phyloP scores from a whole-genome alignment of 1,139 yeast genomes.

The Debaryomyces subglobosus region DNA sequence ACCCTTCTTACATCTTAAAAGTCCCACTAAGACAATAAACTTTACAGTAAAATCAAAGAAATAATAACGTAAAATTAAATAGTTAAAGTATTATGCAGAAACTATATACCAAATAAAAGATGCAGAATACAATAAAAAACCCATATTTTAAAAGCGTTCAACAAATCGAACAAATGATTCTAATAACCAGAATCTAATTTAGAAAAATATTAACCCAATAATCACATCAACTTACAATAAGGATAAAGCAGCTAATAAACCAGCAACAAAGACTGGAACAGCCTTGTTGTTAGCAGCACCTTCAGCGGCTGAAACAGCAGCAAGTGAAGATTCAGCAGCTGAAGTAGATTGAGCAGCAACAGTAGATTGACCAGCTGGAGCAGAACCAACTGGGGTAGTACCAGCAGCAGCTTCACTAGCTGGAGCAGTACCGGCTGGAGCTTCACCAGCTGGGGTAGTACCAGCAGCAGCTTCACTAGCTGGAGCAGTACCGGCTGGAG shows the following conservation, averaged over 20 bases:
- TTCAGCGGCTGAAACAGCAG: constrained; percentile 11
- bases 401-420: constrained; percentile 13
- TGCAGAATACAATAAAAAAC: constrained; percentile 5
- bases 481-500: constrained; percentile 12
- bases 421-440: constrained; percentile 12
- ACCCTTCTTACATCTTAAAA: no score
- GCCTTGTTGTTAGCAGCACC: constrained; percentile 14
- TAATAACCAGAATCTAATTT: neutral
- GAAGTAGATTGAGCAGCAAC: constrained; percentile 12
- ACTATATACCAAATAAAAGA: constrained; percentile 5
- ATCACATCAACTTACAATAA: constrained; percentile 11
- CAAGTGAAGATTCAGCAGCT: constrained; percentile 11
- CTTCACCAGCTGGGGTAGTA: constrained; percentile 10
- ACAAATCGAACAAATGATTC: neutral
- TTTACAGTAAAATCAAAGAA: constrained; percentile 6
- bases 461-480: constrained; percentile 8
- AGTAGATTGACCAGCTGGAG: constrained; percentile 12
- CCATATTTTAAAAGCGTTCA: constrained; percentile 5
- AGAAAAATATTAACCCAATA: constrained; percentile 2
- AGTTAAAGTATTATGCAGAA: constrained; percentile 8
- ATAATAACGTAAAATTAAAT: constrained; percentile 5
- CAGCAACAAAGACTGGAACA: constrained; percentile 17
- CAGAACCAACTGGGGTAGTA: constrained; percentile 9
- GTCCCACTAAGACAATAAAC: no score
- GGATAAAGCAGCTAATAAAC: constrained; percentile 16